Evolutionary conservation across 2,329 filamentous ascomycete species (phyloP).

Genomic region (Penicillium griseofulvum): DNA sequence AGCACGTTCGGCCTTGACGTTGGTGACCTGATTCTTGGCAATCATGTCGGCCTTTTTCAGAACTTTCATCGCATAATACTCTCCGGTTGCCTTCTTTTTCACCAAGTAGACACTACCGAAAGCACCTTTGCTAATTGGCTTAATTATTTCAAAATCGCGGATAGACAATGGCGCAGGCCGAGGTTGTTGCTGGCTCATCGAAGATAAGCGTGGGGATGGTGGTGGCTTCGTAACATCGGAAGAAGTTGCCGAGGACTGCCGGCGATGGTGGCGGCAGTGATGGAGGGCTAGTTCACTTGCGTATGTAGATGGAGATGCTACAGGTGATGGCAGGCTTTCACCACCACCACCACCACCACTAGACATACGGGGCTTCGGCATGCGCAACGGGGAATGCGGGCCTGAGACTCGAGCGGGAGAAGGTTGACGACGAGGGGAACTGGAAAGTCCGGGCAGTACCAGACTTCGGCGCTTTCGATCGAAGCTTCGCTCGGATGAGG

Average conservation of each 20-base stretch:
- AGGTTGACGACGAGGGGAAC: slow-evolving; percentile 77
- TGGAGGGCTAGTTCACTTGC: slow-evolving; percentile 64
- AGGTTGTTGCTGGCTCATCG: slow-evolving; percentile 72
- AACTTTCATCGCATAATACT: slow-evolving; percentile 98
- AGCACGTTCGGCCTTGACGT: slow-evolving; percentile 95
- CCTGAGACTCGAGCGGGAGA: slow-evolving; percentile 75
- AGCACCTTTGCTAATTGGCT: slow-evolving; percentile 97
- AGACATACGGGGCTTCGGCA: slow-evolving; percentile 73
- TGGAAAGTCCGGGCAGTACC: slow-evolving; percentile 71
- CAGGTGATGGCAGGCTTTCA: slow-evolving; percentile 69
- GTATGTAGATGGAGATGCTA: slow-evolving; percentile 83
- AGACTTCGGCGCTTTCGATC: slow-evolving; percentile 86
- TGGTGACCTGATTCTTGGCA: slow-evolving; percentile 98
- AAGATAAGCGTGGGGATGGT: slow-evolving; percentile 75
- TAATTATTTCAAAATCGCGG: slow-evolving; percentile 99
- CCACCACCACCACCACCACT: slow-evolving; percentile 47
- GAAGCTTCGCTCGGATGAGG: slow-evolving; percentile 80
- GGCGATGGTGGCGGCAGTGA: slow-evolving; percentile 67
- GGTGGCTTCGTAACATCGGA: slow-evolving; percentile 68
- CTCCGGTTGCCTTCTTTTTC: slow-evolving; percentile 97
- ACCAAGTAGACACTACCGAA: slow-evolving; percentile 97
- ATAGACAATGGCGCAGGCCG: slow-evolving; percentile 91
- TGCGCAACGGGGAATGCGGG: slow-evolving; percentile 82
- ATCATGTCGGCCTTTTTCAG: slow-evolving; percentile 99
- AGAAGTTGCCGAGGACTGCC: slow-evolving; percentile 86